Evolutionary conservation across 306 rosid genomes (phyloP), one percentile per base, ranked within the genome.

Genomic region (Casuarina cunninghamiana): DNA sequence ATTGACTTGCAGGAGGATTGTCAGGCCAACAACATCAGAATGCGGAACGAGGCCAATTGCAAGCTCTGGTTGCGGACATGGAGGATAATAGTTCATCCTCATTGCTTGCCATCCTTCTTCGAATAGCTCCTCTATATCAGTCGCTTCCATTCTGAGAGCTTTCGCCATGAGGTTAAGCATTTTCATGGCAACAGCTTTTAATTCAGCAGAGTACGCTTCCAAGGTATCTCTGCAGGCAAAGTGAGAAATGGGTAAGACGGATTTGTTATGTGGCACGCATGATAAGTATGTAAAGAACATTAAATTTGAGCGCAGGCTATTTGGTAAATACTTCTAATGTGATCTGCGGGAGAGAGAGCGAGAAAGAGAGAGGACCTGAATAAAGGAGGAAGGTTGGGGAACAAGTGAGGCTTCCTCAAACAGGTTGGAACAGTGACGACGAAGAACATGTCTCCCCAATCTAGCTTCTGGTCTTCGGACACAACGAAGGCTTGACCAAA

Each of bases 61-160:
- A 46, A 72, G 60, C 26, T 85, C 85, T 8, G 88, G 85, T 21
- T 81, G 79, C 3, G 83, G 83, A 60, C 86, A 85, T 44, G 84
- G 88, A 55, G 88, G 88, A 79, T 84, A 84, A 32, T 65, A 84
- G 49, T 81, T 81, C 78, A 84, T 75, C 48, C 86, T 85, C 68
- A 82, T 57, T 10, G 49, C 35, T 1, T 78, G 74, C 11, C 13
- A 4, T 45, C 87, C 84, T 60, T 80, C 78, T 5, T 65, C 84
- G 60, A 80, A 73, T 39, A 84, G 37, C n/a, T 62, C 71, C 3
- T 39, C 69, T 80, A 84, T 80, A 2, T 77, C 75, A 2, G 17
- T 8, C 3, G 26, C 13, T 5, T 80, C 77, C 82, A 84, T 74
- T 16, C 46, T 67, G 21, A 81, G 53, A 58, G 83, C 77, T 60